Evolutionary conservation across 2,329 filamentous ascomycete genomes (phyloP).

Genomic region (Epichloe bromicola): DNA sequence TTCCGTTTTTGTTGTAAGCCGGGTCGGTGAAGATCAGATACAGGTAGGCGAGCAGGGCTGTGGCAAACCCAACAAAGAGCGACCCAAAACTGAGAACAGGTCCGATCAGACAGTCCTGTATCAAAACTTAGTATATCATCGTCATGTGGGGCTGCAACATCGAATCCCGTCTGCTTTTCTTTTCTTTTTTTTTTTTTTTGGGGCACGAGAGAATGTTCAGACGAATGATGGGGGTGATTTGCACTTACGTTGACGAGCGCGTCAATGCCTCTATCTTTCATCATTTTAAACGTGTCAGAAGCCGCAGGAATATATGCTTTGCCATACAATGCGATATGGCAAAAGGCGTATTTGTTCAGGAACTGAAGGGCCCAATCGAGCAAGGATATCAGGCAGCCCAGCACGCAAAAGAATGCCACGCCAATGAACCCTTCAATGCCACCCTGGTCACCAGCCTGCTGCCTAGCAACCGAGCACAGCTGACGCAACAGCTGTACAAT

Average conservation of each 20-base stretch:
- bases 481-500: constrained; percentile 79
- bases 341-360: constrained; percentile 86
- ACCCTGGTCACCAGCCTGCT: constrained; percentile 52
- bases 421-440: constrained; percentile 57
- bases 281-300: constrained; percentile 84
- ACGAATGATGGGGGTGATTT: too few species aligned
- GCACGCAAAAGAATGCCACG: constrained; percentile 55
- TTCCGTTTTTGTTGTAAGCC: constrained; percentile 54
- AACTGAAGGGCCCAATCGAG: constrained; percentile 73
- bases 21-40: constrained; percentile 76
- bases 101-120: constrained; percentile 61
- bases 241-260: constrained; percentile 58
- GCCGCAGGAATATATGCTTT: constrained; percentile 77
- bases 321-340: constrained; percentile 84
- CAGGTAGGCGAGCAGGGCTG: constrained; percentile 71
- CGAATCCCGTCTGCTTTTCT: too few species aligned
- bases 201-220: too few species aligned
- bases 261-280: constrained; percentile 83
- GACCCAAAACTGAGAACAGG: constrained; percentile 65
- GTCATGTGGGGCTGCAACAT: too few species aligned
- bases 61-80: constrained; percentile 72
- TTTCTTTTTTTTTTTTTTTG: too few species aligned
- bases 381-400: constrained; percentile 63
- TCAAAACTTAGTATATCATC: constrained; percentile 3
- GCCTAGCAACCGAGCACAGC: constrained; percentile 62